Evolutionary conservation across 176 grass and related monocot species (phyloP).

Genomic region (Eragrostis nindensis): DNA sequence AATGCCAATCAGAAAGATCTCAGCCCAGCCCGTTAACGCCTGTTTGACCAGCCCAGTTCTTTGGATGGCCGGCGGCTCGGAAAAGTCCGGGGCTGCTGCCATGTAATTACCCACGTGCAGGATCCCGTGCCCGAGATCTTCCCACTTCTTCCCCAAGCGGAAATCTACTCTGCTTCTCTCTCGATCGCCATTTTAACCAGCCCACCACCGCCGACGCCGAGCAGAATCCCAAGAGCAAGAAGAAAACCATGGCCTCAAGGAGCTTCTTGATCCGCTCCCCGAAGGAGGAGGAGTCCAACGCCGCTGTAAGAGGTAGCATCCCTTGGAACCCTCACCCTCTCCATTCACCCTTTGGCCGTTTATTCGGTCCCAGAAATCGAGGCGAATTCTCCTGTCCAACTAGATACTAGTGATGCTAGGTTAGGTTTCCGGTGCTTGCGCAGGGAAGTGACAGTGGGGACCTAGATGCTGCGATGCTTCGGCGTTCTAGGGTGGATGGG

Average conservation of each 20-base stretch:
- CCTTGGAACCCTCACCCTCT: neutral
- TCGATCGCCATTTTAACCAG: neutral
- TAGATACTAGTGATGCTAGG: neutral
- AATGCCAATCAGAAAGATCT: no score
- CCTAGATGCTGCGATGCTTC: neutral
- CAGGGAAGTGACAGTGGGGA: neutral
- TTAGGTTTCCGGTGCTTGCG: neutral
- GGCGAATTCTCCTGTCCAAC: neutral
- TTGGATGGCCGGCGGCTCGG: no score
- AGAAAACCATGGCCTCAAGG: constrained; percentile 44
- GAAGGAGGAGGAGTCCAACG: constrained; percentile 37
- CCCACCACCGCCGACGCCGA: neutral
- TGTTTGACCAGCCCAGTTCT: no score
- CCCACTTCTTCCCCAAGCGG: no score
- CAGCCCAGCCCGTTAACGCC: no score
- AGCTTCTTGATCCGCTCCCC: constrained; percentile 36
- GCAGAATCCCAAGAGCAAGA: neutral
- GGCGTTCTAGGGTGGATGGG: neutral
- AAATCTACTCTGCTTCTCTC: neutral
- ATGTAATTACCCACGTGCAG: neutral
- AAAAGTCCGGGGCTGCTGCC: no score
- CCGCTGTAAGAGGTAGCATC: constrained; percentile 48
- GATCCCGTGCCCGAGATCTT: neutral
- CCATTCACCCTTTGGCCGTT: neutral
- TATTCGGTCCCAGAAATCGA: neutral